Conservation (phyloP, 768 basidiomycete species). For the Xerocomellus chrysenteron region DNA sequence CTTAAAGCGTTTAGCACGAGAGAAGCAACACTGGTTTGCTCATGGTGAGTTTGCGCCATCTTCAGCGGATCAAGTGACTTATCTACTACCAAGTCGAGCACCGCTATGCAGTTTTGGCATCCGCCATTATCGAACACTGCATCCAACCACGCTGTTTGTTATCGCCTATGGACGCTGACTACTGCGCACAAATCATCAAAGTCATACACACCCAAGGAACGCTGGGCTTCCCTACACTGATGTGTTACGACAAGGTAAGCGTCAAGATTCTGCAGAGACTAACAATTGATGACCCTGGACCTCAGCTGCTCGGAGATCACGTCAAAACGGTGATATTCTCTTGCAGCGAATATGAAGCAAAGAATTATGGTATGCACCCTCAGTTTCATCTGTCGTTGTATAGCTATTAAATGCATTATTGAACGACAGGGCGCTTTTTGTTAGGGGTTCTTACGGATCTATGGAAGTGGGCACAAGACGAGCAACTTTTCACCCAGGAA, state of each 20-base stretch:
- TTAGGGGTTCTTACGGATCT: conserved; percentile 76
- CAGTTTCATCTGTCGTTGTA: not conserved
- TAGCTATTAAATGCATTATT: not conserved
- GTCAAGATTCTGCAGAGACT: not conserved
- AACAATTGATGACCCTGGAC: conserved; percentile 4
- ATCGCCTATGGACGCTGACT: conserved; percentile 97
- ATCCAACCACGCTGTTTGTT: conserved; percentile 88
- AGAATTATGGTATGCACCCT: conserved; percentile 74
- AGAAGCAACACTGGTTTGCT: conserved; percentile 83
- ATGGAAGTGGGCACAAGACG: conserved; percentile 76
- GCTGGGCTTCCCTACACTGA: conserved; percentile 80
- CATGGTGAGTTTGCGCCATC: conserved; percentile 41
- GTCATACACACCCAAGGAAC: conserved; percentile 87
- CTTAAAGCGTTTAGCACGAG: conserved; percentile 69
- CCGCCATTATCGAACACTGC: conserved; percentile 82
- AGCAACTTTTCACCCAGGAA: conserved; percentile 68
- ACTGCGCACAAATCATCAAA: conserved; percentile 87
- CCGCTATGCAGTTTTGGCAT: conserved; percentile 48
- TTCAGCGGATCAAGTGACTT: conserved; percentile 1
- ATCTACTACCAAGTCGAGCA: conserved; percentile 28
- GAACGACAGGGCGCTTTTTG: conserved; percentile 75
- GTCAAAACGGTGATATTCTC: conserved; percentile 85
- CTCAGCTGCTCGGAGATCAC: conserved; percentile 79
- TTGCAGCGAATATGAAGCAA: conserved; percentile 94
- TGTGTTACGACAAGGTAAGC: conserved; percentile 78